Evolutionary conservation across 1,284 basidiomycete genomes (phyloP).

Genomic region (Ustilago tritici): DNA sequence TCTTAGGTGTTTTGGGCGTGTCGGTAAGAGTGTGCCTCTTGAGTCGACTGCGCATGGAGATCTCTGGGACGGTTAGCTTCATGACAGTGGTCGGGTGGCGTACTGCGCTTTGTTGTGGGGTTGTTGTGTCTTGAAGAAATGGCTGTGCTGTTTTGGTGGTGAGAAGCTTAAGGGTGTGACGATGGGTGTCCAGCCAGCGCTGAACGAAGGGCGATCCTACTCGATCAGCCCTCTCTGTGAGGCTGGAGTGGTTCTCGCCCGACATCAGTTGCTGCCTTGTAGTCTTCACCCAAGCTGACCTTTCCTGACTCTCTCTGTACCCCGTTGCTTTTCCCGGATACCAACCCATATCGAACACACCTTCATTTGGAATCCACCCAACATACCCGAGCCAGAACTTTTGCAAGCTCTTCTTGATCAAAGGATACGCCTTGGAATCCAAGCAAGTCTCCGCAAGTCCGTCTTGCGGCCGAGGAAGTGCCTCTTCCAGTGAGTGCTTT

Average conservation of each 20-base stretch:
- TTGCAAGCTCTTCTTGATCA: conserved; percentile 20
- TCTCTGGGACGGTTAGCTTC: conserved; percentile 31
- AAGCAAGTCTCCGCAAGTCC: conserved; percentile 23
- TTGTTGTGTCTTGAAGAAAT: conserved; percentile 20
- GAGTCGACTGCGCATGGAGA: conserved; percentile 27
- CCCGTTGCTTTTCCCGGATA: conserved; percentile 44
- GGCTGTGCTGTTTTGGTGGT: conserved; percentile 9
- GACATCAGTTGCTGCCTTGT: conserved; percentile 5
- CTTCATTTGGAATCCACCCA: conserved; percentile 30
- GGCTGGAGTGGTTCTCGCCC: background rate
- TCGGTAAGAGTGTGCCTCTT: conserved; percentile 16
- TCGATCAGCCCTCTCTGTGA: background rate
- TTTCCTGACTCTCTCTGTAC: conserved; percentile 16
- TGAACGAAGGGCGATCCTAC: conserved; percentile 47
- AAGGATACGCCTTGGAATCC: conserved; percentile 15
- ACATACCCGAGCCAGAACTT: conserved; percentile 31
- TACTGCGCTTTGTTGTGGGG: conserved; percentile 17
- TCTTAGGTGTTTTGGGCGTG: conserved; percentile 17
- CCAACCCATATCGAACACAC: conserved; percentile 46
- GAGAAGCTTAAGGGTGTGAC: background rate
- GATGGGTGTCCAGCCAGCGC: conserved; percentile 22
- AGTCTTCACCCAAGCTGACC: conserved; percentile 21
- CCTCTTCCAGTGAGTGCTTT: background rate
- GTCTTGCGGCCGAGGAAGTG: conserved; percentile 36
- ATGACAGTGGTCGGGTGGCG: conserved; percentile 37